Evolutionary conservation across 495 filamentous ascomycete genomes (phyloP).

Genomic region (Parmelia sp.): DNA sequence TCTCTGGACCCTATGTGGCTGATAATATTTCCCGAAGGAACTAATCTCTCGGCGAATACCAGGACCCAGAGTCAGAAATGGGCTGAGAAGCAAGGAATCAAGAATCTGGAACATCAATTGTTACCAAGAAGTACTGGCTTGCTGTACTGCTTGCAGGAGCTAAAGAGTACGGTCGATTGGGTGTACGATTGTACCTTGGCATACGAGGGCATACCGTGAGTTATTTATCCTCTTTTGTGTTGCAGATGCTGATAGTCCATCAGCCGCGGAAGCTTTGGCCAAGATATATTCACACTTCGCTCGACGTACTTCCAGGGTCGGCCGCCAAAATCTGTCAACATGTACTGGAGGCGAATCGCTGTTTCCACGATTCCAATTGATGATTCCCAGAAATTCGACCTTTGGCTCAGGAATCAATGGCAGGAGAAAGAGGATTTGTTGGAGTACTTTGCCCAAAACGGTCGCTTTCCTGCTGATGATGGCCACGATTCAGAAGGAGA

Average conservation of each 20-base stretch:
- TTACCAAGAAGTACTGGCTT: slow-evolving; percentile 60
- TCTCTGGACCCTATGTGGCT: slow-evolving; percentile 58
- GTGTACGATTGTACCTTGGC: slow-evolving; percentile 65
- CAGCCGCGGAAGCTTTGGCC: slow-evolving; percentile 55
- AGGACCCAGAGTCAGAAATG: slow-evolving; percentile 48
- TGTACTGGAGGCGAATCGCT: slow-evolving; percentile 61
- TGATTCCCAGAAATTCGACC: slow-evolving; percentile 49
- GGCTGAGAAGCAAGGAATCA: slow-evolving; percentile 48
- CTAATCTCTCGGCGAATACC: slow-evolving; percentile 56
- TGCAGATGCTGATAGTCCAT: slow-evolving; percentile 17
- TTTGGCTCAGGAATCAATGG: slow-evolving; percentile 56
- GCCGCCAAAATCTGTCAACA: slow-evolving; percentile 63
- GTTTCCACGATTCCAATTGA: slow-evolving; percentile 54
- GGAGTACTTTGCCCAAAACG: slow-evolving; percentile 50
- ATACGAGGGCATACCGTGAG: slow-evolving; percentile 63
- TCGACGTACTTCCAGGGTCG: slow-evolving; percentile 58
- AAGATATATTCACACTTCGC: slow-evolving; percentile 60
- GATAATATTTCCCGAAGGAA: slow-evolving; percentile 64
- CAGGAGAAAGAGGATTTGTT: slow-evolving; percentile 57
- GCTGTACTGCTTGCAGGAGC: slow-evolving; percentile 56
- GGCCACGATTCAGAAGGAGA: slow-evolving; percentile 38
- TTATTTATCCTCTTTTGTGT: slow-evolving; percentile 15
- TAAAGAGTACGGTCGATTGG: slow-evolving; percentile 55
- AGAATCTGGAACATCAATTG: slow-evolving; percentile 49
- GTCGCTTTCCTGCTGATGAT: slow-evolving; percentile 55